Evolutionary conservation across 2,329 filamentous ascomycete genomes (phyloP).

Genomic region (Exutisphaerella laricina): DNA sequence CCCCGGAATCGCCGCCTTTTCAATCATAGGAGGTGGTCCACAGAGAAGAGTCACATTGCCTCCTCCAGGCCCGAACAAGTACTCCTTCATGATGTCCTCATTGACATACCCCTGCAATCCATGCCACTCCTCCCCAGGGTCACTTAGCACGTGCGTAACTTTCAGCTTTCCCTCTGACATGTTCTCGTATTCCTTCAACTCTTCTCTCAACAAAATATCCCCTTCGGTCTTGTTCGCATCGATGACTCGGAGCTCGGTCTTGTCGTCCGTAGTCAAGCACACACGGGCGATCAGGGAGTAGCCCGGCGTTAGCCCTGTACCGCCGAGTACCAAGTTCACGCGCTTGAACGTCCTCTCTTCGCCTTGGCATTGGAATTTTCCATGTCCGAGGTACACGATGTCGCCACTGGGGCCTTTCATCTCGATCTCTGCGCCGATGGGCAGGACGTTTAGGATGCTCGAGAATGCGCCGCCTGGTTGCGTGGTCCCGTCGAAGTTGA

Average conservation of each 20-base stretch:
- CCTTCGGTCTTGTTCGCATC: constrained; percentile 46
- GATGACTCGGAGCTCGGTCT: constrained; percentile 39
- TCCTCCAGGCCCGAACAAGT: constrained; percentile 41
- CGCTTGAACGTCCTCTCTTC: constrained; percentile 40
- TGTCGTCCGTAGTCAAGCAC: constrained; percentile 28
- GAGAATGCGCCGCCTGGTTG: constrained; percentile 51
- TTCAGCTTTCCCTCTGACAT: constrained; percentile 38
- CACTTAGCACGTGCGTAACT: constrained; percentile 46
- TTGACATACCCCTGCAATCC: constrained; percentile 44
- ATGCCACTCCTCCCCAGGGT: constrained; percentile 42
- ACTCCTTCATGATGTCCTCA: constrained; percentile 37
- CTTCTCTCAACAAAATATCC: constrained; percentile 44
- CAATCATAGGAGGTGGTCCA: constrained; percentile 48
- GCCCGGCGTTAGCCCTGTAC: constrained; percentile 49
- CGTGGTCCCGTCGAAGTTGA: constrained; percentile 38
- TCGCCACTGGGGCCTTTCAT: constrained; percentile 49
- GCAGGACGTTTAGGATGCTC: constrained; percentile 49
- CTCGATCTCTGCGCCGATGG: constrained; percentile 46
- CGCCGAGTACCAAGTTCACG: constrained; percentile 47
- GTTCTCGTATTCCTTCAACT: constrained; percentile 40
- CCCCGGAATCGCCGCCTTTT: constrained; percentile 47
- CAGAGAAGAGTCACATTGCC: constrained; percentile 44
- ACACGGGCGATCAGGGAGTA: constrained; percentile 47
- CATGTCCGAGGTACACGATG: constrained; percentile 46
- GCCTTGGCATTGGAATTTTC: constrained; percentile 44